These are phyloP conservation scores for Rosa rugosa DNA, from an alignment of 306 rosid genomes.

Conservation along the genomic window DNA sequence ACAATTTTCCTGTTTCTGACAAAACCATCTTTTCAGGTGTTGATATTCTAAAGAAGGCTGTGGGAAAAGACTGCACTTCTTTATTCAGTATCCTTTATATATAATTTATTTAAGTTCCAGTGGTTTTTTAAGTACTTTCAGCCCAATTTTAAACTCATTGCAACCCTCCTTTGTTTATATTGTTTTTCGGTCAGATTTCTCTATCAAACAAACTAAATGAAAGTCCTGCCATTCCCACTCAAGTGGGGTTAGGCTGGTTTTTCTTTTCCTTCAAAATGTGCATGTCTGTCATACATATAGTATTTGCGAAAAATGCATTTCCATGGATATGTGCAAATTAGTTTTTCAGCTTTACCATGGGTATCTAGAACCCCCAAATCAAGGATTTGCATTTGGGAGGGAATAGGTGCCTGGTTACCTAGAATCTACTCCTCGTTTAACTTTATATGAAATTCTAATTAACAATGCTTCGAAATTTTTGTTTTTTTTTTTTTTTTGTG, in stretches of 20 bases:
- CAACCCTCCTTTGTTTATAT: slow-evolving; percentile 2
- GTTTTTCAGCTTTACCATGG: not conserved
- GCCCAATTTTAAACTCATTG: not conserved
- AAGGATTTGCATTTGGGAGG: not conserved
- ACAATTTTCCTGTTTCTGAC: slow-evolving; percentile 14
- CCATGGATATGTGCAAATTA: not conserved
- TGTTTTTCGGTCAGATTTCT: not conserved
- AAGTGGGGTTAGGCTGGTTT: not conserved
- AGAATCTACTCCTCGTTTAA: not conserved
- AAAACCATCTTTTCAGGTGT: slow-evolving; percentile 54
- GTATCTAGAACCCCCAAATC: not conserved
- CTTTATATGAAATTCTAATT: not conserved
- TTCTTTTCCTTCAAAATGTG: not conserved
- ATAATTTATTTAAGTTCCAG: not conserved
- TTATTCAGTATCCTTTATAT: slow-evolving; percentile 83
- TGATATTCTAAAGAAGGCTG: slow-evolving; percentile 84
- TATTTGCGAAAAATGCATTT: not conserved
- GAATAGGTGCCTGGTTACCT: not conserved
- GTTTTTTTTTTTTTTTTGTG: too few relatives aligned
- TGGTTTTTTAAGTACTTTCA: not conserved
- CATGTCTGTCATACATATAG: not conserved
- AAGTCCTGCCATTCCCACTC: not conserved
- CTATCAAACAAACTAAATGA: not conserved
- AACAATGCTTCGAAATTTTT: not conserved
- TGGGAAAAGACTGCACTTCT: slow-evolving; percentile 94